phyloP scores from a whole-genome alignment of 257 asterid genomes.

The Schizonepeta tenuifolia region DNA sequence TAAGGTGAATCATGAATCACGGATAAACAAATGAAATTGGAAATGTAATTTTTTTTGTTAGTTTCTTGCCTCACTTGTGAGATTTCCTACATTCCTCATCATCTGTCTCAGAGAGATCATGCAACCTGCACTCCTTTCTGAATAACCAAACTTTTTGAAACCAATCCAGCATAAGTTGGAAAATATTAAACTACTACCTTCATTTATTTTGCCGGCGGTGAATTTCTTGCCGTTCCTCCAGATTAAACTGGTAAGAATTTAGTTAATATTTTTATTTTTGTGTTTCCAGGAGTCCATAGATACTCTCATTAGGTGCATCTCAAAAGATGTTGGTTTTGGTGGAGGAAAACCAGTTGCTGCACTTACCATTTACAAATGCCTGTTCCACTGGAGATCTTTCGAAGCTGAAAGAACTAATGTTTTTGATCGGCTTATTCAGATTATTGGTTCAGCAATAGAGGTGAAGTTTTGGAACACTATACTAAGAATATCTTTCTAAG shows the following conservation, averaged over 20 bases:
- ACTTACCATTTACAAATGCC: conserved; percentile 82
- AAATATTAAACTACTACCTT: background rate
- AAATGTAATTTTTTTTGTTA: background rate
- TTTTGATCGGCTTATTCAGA: conserved; percentile 81
- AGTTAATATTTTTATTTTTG: conserved; percentile 12
- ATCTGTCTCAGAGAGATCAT: background rate
- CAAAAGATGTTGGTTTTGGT: conserved; percentile 73
- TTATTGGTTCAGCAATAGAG: conserved; percentile 87
- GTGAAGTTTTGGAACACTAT: conserved; percentile 36
- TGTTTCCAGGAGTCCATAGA: conserved; percentile 67
- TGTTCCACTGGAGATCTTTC: conserved; percentile 79
- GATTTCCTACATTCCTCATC: background rate
- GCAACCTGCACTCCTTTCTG: background rate
- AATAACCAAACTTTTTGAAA: background rate
- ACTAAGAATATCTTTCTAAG: background rate
- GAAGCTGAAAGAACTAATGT: conserved; percentile 84
- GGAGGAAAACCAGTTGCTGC: conserved; percentile 94
- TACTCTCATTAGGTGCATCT: conserved; percentile 64
- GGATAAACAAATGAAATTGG: background rate
- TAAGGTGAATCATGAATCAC: background rate
- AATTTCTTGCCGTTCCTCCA: conserved; percentile 13
- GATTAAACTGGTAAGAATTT: conserved; percentile 15
- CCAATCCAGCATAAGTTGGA: conserved; percentile 1
- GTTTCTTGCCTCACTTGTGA: background rate
- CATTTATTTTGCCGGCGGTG: background rate